These are phyloP conservation scores for Lactarius psammicola DNA, from an alignment of 768 basidiomycete species.

Conservation along the genomic window DNA sequence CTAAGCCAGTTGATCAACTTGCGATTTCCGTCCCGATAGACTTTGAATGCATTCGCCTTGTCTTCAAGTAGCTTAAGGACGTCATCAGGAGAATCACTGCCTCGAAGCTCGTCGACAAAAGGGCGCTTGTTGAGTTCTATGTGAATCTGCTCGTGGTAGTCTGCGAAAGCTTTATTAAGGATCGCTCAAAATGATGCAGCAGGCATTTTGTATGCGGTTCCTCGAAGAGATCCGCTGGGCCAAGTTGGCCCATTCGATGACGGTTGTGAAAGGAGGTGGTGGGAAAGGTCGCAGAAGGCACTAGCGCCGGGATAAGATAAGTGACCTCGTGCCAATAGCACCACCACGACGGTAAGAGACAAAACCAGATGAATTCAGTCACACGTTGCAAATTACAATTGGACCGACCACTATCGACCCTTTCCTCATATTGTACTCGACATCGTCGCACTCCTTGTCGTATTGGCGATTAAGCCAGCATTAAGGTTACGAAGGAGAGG, in stretches of 20 bases:
- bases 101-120: background rate
- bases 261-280: background rate
- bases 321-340: background rate
- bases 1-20: background rate
- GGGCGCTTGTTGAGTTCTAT: constrained; percentile 2
- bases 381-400: no score
- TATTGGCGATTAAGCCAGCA: no score
- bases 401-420: no score
- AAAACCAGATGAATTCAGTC: no score
- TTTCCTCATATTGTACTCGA: no score
- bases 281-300: no score
- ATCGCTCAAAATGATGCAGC: background rate
- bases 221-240: background rate
- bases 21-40: background rate
- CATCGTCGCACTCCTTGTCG: no score
- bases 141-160: background rate
- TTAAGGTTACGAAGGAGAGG: no score
- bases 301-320: no score
- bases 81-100: background rate
- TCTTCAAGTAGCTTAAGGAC: background rate
- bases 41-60: background rate
- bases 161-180: background rate
- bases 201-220: background rate
- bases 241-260: background rate
- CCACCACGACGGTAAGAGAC: no score